Percentiles rank a stretch among this genome's conserved stretches.
Conservation (phyloP, 495 filamentous ascomycete species). For the Penicillium angulare region DNA sequence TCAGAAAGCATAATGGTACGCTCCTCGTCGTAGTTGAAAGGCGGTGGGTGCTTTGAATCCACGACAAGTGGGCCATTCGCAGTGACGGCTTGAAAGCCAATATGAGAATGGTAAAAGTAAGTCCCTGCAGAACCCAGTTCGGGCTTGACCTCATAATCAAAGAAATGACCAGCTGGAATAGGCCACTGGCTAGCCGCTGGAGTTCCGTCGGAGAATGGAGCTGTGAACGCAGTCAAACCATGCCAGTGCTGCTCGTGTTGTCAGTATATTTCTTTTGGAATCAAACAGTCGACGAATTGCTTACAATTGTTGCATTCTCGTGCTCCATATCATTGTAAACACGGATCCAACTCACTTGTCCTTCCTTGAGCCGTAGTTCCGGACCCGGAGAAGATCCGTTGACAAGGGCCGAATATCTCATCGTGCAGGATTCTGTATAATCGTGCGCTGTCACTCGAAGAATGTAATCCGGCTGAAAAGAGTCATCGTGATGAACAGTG, state of each 20-base stretch:
- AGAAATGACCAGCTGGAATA: slow-evolving; percentile 56
- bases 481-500: slow-evolving; percentile 29
- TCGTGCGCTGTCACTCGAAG: slow-evolving; percentile 42
- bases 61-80: slow-evolving; percentile 55
- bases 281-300: neutral
- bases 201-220: slow-evolving; percentile 57
- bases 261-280: slow-evolving; percentile 19
- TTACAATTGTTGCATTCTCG: slow-evolving; percentile 55
- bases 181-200: slow-evolving; percentile 56
- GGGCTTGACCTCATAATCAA: slow-evolving; percentile 59
- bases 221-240: slow-evolving; percentile 52
- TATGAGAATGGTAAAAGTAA: slow-evolving; percentile 62
- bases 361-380: slow-evolving; percentile 44
- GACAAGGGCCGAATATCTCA: slow-evolving; percentile 43
- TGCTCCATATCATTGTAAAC: slow-evolving; percentile 58
- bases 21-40: slow-evolving; percentile 56
- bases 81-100: slow-evolving; percentile 54
- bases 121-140: slow-evolving; percentile 50
- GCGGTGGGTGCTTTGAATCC: slow-evolving; percentile 34
- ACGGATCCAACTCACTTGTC: slow-evolving; percentile 53
- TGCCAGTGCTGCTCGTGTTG: slow-evolving; percentile 53
- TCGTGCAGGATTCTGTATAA: slow-evolving; percentile 43
- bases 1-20: slow-evolving; percentile 53
- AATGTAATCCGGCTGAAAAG: slow-evolving; percentile 49
- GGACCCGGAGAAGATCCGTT: slow-evolving; percentile 57